These are phyloP conservation scores for Acer campestre DNA, from an alignment of 345 rosid species.

Conservation along the genomic window DNA sequence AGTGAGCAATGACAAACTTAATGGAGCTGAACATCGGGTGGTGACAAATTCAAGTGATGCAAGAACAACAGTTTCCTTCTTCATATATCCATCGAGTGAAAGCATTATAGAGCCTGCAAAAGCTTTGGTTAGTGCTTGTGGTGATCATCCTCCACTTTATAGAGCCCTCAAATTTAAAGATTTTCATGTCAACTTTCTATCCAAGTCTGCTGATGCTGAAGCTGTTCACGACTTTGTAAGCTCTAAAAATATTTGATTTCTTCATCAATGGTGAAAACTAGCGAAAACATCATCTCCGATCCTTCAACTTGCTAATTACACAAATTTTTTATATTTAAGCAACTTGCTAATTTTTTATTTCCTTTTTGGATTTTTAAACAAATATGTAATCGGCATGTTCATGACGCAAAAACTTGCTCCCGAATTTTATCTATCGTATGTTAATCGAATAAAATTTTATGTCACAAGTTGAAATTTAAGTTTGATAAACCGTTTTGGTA, in stretches of 20 bases:
- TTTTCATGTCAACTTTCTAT: conserved; percentile 2
- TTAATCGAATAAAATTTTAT: too few species aligned
- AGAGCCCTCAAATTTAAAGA: conserved; percentile 26
- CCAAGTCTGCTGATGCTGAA: conserved; percentile 17
- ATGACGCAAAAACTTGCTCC: too few species aligned
- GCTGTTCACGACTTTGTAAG: conserved; percentile 18
- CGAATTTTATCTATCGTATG: too few species aligned
- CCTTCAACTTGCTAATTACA: not conserved
- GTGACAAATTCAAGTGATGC: conserved; percentile 35
- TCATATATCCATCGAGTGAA: conserved; percentile 22
- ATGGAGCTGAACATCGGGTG: conserved; percentile 34
- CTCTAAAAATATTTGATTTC: not conserved
- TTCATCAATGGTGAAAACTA: not conserved
- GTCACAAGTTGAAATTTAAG: too few species aligned
- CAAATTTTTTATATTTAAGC: not conserved
- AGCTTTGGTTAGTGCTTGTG: not conserved
- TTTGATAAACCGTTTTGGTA: too few species aligned
- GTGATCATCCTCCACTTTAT: conserved; percentile 20
- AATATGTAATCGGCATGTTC: too few species aligned
- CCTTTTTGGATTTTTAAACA: not conserved
- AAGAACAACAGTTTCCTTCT: conserved; percentile 29
- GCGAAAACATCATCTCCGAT: too few species aligned
- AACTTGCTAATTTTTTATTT: not conserved
- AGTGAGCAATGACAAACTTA: conserved; percentile 33
- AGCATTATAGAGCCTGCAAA: conserved; percentile 33